phyloP scores from a whole-genome alignment of 768 basidiomycete genomes.

The Trametes cingulata region DNA sequence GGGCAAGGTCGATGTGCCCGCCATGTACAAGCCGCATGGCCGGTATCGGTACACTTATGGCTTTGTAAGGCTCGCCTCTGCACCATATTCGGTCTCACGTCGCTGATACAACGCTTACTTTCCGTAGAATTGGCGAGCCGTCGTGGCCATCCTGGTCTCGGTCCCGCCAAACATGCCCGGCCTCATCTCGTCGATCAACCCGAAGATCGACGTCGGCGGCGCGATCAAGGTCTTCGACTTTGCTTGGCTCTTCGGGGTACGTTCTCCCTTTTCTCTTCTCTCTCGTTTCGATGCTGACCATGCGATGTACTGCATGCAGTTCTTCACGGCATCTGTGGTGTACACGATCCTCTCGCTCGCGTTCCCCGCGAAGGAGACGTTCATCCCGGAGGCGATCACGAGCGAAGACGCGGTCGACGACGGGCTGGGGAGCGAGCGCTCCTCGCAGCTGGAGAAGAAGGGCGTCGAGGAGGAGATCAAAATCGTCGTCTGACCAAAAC shows the following conservation, averaged over 20 bases:
- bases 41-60: constrained; percentile 79
- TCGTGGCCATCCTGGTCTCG: constrained; percentile 63
- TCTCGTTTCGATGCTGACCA: neutral
- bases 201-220: constrained; percentile 60
- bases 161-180: constrained; percentile 77
- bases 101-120: too few relatives aligned
- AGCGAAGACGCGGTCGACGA: constrained; percentile 19
- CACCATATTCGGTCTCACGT: too few relatives aligned
- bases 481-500: neutral
- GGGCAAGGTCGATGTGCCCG: constrained; percentile 74
- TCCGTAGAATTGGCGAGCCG: constrained; percentile 91
- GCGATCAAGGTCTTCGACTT: constrained; percentile 62
- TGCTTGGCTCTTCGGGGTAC: constrained; percentile 75
- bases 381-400: constrained; percentile 31
- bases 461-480: constrained; percentile 21
- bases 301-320: constrained; percentile 23
- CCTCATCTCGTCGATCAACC: constrained; percentile 72
- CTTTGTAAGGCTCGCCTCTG: constrained; percentile 46
- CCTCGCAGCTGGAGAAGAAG: constrained; percentile 20
- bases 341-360: constrained; percentile 37
- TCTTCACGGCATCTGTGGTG: constrained; percentile 36
- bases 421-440: constrained; percentile 8
- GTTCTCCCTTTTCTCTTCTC: constrained; percentile 25
- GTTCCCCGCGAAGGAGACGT: constrained; percentile 42
- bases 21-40: constrained; percentile 80